Evolutionary conservation across 805 yeast genomes (phyloP).

Genomic region (Candida maltosa): DNA sequence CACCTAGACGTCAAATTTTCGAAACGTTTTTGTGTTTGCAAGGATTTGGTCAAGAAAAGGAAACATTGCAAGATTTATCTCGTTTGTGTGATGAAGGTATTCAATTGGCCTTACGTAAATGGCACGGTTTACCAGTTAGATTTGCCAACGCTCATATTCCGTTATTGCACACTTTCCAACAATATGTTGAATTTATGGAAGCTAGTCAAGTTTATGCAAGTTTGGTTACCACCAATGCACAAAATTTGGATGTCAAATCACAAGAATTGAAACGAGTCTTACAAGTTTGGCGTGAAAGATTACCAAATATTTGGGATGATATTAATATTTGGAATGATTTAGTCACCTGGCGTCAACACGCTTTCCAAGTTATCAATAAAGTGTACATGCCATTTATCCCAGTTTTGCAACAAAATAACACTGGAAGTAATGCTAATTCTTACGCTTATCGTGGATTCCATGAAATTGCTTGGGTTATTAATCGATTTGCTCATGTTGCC

Average conservation of each 20-base stretch:
- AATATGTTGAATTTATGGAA: conserved; percentile 95
- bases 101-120: conserved; percentile 83
- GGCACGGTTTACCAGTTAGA: conserved; percentile 85
- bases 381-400: conserved; percentile 93
- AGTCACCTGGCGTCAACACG: conserved; percentile 98
- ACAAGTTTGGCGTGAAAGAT: conserved; percentile 96
- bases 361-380: conserved; percentile 91
- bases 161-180: conserved; percentile 90
- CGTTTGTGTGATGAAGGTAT: conserved; percentile 93
- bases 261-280: conserved; percentile 92
- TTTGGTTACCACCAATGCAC: conserved; percentile 84
- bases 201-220: conserved; percentile 92
- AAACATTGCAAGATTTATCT: conserved; percentile 79
- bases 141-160: conserved; percentile 84
- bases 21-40: conserved; percentile 92
- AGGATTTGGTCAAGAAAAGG: conserved; percentile 88
- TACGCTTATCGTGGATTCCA: conserved; percentile 97
- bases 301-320: conserved; percentile 97
- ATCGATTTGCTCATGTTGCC: conserved; percentile 97
- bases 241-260: conserved; percentile 85
- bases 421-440: conserved; percentile 75
- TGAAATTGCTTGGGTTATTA: conserved; percentile 98
- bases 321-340: conserved; percentile 96
- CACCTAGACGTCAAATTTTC: conserved; percentile 93
- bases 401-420: conserved; percentile 64